These are phyloP conservation scores for Thyridium curvatum DNA, from an alignment of 2,329 filamentous ascomycete genomes.

Conservation along the genomic window DNA sequence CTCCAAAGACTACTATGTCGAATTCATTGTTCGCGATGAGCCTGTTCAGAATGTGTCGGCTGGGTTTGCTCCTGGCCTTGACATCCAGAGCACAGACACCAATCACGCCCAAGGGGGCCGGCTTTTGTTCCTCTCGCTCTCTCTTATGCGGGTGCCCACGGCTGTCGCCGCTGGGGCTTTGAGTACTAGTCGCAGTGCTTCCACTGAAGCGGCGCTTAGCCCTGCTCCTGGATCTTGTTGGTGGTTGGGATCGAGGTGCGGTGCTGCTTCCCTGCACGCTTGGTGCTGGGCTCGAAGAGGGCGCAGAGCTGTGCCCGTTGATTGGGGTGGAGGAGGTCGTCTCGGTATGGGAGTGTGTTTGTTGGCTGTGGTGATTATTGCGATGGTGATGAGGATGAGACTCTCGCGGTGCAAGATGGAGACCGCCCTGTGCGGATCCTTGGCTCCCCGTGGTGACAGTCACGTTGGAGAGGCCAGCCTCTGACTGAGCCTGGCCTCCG, in stretches of 20 bases:
- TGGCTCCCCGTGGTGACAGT: conserved; percentile 45
- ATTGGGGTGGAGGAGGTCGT: too few species aligned
- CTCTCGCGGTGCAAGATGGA: conserved; percentile 40
- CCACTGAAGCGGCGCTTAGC: conserved; percentile 72
- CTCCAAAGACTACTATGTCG: conserved; percentile 94
- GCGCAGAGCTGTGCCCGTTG: too few species aligned
- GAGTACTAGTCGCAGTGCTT: conserved; percentile 75
- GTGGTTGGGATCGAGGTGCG: conserved; percentile 33
- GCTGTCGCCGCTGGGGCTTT: conserved; percentile 70
- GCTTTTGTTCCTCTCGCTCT: conserved; percentile 60
- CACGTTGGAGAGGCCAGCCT: conserved; percentile 43
- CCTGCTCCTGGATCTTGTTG: conserved; percentile 57
- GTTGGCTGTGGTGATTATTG: neutral
- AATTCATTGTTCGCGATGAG: conserved; percentile 88
- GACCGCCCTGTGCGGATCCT: conserved; percentile 29
- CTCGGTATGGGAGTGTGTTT: too few species aligned
- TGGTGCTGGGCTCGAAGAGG: conserved; percentile 2
- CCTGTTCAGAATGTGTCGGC: conserved; percentile 89
- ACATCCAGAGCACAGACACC: conserved; percentile 93
- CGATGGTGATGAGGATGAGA: conserved; percentile 21
- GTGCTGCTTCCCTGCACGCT: conserved; percentile 8
- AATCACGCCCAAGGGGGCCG: conserved; percentile 61
- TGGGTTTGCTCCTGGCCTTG: conserved; percentile 95
- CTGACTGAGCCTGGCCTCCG: conserved; percentile 31
- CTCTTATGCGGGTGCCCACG: conserved; percentile 34